Evolutionary conservation across 345 rosid genomes (phyloP), one percentile per base, ranked within the genome.

Genomic region (Lepidium aucheri): DNA sequence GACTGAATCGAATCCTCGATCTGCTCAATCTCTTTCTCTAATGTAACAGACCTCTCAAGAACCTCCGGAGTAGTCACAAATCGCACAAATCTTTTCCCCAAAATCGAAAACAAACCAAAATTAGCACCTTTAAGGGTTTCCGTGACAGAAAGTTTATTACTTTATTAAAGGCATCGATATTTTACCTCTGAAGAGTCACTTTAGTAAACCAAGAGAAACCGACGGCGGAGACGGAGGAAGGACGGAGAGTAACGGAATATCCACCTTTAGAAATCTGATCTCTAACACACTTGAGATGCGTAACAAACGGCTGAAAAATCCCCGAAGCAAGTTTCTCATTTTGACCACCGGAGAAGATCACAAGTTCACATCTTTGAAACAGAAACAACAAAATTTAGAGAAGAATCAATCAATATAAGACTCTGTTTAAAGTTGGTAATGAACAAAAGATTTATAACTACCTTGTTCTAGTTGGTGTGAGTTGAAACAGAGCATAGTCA

Each of bases 381-480:
- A 36, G n/a, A 51, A n/a, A 16, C 16, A 14, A 36, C 16, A 22
- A 39, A 42, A 30, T 17, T 49, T 5, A 35, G 18, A 42, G 45
- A 67, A 45, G 22, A 15, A 54, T 28, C 22, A 15, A 54, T 28
- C 22, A 61, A 58, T 13, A 38, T 20, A 47, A 30, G 30, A 26
- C 8, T 20, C 1, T 11, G 8, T 10, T 39, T 8, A 13, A 28
- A 40, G 7, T 17, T 55, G 7, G 13, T 12, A 1, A 4, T 6
- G n/a, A 30, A 53, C 2, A 15, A 26, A 39, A 5, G 20, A 34
- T 15, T 20, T 36, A 14, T 34, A 65, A 18, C 2, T 83, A 94
- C 99, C 99, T 94, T 76, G 97, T 94, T 76, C 95, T 88, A 46
- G 99, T 94, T 49, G 97, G 97, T 39, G 99, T 90, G 80, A 94